These are phyloP conservation scores for Aspergillus eucalypticola DNA, from an alignment of 2,329 filamentous ascomycete species.

Conservation along the genomic window DNA sequence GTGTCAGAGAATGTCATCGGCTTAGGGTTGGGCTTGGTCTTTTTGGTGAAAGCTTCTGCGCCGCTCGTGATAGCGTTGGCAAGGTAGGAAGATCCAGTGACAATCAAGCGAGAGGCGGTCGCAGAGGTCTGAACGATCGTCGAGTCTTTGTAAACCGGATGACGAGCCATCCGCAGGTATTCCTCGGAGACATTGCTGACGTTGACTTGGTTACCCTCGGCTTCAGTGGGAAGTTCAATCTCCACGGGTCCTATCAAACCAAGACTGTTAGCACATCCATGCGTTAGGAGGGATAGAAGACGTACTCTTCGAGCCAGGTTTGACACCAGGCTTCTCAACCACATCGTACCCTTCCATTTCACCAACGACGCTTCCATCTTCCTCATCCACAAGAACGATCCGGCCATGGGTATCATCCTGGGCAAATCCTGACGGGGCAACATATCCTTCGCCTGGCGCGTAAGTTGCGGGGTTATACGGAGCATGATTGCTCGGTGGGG, in stretches of 20 bases:
- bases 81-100: slow-evolving; percentile 79
- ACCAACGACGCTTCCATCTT: slow-evolving; percentile 92
- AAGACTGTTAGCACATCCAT: slow-evolving; percentile 9
- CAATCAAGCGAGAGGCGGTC: slow-evolving; percentile 84
- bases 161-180: slow-evolving; percentile 74
- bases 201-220: slow-evolving; percentile 49
- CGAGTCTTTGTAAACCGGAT: slow-evolving; percentile 90
- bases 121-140: slow-evolving; percentile 83
- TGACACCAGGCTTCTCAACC: slow-evolving; percentile 72
- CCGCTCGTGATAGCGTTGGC: slow-evolving; percentile 74
- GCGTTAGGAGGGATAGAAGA: slow-evolving; percentile 3
- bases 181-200: slow-evolving; percentile 52
- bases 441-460: slow-evolving; percentile 76
- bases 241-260: slow-evolving; percentile 47
- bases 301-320: slow-evolving; percentile 88
- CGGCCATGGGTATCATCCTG: slow-evolving; percentile 60
- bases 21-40: slow-evolving; percentile 72
- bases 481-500: slow-evolving; percentile 54
- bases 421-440: slow-evolving; percentile 41
- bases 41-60: slow-evolving; percentile 78
- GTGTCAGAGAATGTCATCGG: slow-evolving; percentile 85
- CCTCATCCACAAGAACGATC: slow-evolving; percentile 91
- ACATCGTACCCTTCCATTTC: slow-evolving; percentile 84
- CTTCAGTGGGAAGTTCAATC: slow-evolving; percentile 49
- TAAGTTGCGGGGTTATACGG: slow-evolving; percentile 81